Base-by-base conservation (phyloP, 805 yeast genomes). In the Saccharomyces mikatae region DNA sequence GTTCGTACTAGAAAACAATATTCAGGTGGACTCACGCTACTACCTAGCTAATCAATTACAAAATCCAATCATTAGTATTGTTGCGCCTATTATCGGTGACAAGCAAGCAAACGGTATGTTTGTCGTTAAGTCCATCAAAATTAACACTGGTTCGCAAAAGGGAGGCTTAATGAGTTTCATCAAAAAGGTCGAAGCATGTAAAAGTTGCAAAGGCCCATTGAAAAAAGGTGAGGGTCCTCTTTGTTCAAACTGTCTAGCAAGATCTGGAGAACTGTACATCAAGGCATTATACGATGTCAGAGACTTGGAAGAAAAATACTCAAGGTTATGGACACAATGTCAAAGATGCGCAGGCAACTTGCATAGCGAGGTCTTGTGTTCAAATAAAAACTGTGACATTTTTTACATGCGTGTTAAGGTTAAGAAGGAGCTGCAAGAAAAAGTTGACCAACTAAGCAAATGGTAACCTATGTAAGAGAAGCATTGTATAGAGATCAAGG, bases 291-390 rank as follows among this genome's bases (percentile, higher is more conserved):
- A 87, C 3, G 84, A 82, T 56, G 83, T 91, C 77, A 86, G 89
- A 66, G 83, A 81, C 47, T 72, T 92, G 56, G 96, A 94, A 67
- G 80, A 82, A 56, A 84, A 86, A 61, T 94, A 89, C 63, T 84
- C 96, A 2, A 76, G 95, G 59, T 73, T 94, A 58, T 94, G 99
- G 99, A 92, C 98, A 0, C 96, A 94, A 67, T 95, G 99, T 69
- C 99, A 94, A 73, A 76, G 97, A 56, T 94, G 99, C 70, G 97
- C 95, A 63, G 98, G 98, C 0, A 87, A 94, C 27, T 74, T 95
- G 53, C 97, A 94, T 64, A 97, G 90, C 71, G 98, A 94, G 62
- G 98, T 94, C 3, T 75, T 92, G 26, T 94, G 99, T 70, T 84
- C 96, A 0, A 89, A 92, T 61, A 90, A 91, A 61, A 98, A 94